phyloP scores from a whole-genome alignment of 139 green algal species.

The Tetradesmus obliquus region DNA sequence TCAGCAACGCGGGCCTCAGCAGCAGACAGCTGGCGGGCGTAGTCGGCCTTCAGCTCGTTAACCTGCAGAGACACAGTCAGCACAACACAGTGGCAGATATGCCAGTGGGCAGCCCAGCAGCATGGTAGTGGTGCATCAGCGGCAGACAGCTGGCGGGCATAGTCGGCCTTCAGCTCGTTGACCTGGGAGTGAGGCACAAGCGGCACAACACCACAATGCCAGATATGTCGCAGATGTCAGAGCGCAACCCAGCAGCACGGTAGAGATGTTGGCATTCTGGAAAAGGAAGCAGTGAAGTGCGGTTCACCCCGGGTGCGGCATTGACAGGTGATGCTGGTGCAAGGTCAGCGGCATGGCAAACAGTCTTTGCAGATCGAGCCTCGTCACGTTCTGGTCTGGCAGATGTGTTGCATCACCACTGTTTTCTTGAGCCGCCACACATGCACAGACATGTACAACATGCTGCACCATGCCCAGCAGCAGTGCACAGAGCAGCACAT shows the following conservation, averaged over 20 bases:
- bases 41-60: conserved; percentile 30
- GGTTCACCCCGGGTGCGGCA: background rate
- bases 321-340: background rate
- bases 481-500: too few species aligned
- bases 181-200: conserved; percentile 4
- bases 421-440: too few species aligned
- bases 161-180: conserved; percentile 33
- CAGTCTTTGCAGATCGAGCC: too few species aligned
- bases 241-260: background rate
- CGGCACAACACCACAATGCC: background rate
- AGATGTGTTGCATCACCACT: too few species aligned
- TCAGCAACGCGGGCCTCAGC: conserved; percentile 33
- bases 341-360: too few species aligned
- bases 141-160: conserved; percentile 26
- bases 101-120: background rate
- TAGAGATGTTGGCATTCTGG: background rate
- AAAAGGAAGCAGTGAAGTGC: background rate
- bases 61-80: conserved; percentile 16
- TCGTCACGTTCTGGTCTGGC: too few species aligned
- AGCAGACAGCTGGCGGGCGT: conserved; percentile 27
- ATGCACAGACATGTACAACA: too few species aligned
- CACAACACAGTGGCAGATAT: background rate
- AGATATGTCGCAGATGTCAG: background rate
- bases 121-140: background rate
- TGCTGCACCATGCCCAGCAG: too few species aligned